Evolutionary conservation across 768 basidiomycete genomes (phyloP), one percentile per base, ranked within the genome.

Genomic region (Macrocybe gigantea): DNA sequence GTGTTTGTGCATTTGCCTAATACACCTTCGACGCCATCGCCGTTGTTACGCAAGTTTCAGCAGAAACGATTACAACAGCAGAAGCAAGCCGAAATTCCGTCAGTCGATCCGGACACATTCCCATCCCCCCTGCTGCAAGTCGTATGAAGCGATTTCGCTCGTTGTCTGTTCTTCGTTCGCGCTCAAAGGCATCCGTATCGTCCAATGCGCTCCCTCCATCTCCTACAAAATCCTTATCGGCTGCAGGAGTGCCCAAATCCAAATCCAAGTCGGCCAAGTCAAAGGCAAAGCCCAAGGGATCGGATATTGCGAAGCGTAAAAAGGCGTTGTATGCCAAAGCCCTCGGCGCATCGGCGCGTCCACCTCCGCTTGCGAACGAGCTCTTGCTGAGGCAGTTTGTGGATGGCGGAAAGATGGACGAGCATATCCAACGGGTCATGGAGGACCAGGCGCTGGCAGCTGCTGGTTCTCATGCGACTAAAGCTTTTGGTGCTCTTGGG

Each of bases 381-480:
- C 72, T 87, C 45, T 82, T 79, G 0, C 65, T 88, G 48, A 78
- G 83, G 76, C 86, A 88, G 62, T 78, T 86, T 50, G 60, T 69
- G 8, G 82, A 82, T 37, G 86, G 86, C 14, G 86, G 86, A 0
- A 72, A 60, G 41, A 67, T 79, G 47, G 77, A 84, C 40, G 61
- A 68, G 6, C 75, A 84, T 45, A 70, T 76, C 39, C 70, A 73
- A 49, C 75, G 77, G 7, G 60, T 77, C 33, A 77, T 83, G 73
- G 70, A 76, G 39, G 64, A 69, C 5, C 80, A 80, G 43, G 82
- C 82, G 12, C 75, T 70, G 56, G 69, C 70, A 1, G 64, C 65
- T 1, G 68, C 66, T 0, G 59, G 60, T 3, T 49, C 58, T 8
- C 31, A 44, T 8, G 42, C 32, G 8, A 44, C 50, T 6, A 44